A percentile compares a stretch with the other conserved stretches of the same genome.
Conservation (phyloP, 371 early-diverging fungal species). For the Apophysomyces variabilis region DNA sequence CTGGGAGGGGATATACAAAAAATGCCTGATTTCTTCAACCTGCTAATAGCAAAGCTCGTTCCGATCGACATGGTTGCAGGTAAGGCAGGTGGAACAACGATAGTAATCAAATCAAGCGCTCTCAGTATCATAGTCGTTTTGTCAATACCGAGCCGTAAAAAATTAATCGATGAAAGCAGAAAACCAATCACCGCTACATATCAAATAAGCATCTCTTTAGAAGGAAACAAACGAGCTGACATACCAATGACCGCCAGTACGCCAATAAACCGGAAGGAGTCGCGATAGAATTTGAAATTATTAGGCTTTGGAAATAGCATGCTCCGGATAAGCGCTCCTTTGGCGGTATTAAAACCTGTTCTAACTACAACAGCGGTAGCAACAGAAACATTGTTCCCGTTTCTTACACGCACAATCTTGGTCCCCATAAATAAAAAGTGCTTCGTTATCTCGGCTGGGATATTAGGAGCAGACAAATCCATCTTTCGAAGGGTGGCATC, state of each 20-base stretch:
- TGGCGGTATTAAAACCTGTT: slow-evolving; percentile 97
- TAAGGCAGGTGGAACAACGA: slow-evolving; percentile 95
- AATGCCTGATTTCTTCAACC: slow-evolving; percentile 85
- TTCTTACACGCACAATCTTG: slow-evolving; percentile 84
- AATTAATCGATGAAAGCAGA: slow-evolving; percentile 82
- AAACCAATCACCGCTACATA: slow-evolving; percentile 76
- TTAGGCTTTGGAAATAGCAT: slow-evolving; percentile 96
- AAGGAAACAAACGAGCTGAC: neutral
- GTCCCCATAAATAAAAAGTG: slow-evolving; percentile 94
- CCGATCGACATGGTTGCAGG: slow-evolving; percentile 98
- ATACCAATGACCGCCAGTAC: slow-evolving; percentile 80
- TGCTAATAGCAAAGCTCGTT: slow-evolving; percentile 88
- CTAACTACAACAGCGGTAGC: slow-evolving; percentile 88
- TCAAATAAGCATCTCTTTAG: neutral
- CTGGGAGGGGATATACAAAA: slow-evolving; percentile 94
- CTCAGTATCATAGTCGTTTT: slow-evolving; percentile 76
- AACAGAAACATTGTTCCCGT: slow-evolving; percentile 38
- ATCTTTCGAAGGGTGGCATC: slow-evolving; percentile 71
- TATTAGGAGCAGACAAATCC: slow-evolving; percentile 72
- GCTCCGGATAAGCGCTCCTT: slow-evolving; percentile 93
- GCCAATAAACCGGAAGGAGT: slow-evolving; percentile 95
- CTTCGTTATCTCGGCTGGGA: slow-evolving; percentile 73
- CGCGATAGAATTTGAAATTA: slow-evolving; percentile 93
- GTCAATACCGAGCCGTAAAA: slow-evolving; percentile 77
- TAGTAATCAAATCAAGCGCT: slow-evolving; percentile 93